Evolutionary conservation across 345 rosid species (phyloP), one percentile per base, ranked within the genome.

Genomic region (Eucalyptus regnans): DNA sequence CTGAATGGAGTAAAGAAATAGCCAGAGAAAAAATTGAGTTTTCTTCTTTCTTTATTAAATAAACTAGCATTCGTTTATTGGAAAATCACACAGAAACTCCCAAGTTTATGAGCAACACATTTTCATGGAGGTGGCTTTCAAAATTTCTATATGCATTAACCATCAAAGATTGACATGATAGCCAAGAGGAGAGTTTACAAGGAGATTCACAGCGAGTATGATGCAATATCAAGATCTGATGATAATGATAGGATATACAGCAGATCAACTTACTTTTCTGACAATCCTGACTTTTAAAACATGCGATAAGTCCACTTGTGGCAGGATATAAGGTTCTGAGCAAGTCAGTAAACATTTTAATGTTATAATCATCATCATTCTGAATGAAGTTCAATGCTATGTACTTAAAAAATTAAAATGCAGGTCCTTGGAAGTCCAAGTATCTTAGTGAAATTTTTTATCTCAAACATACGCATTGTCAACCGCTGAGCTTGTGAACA

Each of bases 401-500:
- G 7, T 7, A 7, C 8, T 8, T 46, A 51, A 33, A 31, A 0
- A 31, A n/a, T 54, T 16, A 7, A 43, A 52, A 87, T 16, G 50
- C 81, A 52, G 52, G 49, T 50, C 43, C 50, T 41, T 31, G 37
- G 20, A 58, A 33, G 7, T 48, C 62, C n/a, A 66, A 46, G 46
- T 20, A 11, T 87, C 41, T n/a, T 20, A 15, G 7, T 33, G n/a
- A 64, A 33, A 71, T 17, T 22, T 6, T 10, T 64, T 37, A 62
- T 44, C 44, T 7, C 64, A 62, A n/a, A 91, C 93, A 87, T 90
- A 92, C 93, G 48, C 81, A 41, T 89, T 92, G 66, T 37, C 85
- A 22, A 13, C 62, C 2, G 91, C 91, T 7, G 88, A 90, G 91
- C 92, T 90, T 33, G 91, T 90, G 79, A 93, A 93, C 85, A 93